A percentile compares a stretch with the other conserved stretches of the same genome.
Conservation (phyloP, 2,329 filamentous ascomycete genomes). For the Exophiala sp. region DNA sequence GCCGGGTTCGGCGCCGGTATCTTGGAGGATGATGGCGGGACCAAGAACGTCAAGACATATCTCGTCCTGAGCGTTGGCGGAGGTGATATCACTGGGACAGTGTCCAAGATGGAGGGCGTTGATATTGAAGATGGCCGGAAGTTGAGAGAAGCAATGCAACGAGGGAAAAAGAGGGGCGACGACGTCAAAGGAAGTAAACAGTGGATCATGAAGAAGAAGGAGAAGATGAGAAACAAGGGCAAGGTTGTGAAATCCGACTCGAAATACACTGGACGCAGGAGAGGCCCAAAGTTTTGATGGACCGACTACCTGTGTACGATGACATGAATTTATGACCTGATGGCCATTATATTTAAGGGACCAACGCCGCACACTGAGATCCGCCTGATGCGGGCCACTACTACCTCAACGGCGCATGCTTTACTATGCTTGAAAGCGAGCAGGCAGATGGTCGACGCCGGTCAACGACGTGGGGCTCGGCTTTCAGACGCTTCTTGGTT, state of each 20-base stretch:
- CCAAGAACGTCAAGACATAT: conserved; percentile 96
- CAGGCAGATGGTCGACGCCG: too few relatives aligned
- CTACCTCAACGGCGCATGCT: too few relatives aligned
- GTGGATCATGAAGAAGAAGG: conserved; percentile 62
- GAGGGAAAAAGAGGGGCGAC: conserved; percentile 45
- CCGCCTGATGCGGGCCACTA: too few relatives aligned
- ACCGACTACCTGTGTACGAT: not conserved
- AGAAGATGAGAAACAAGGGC: conserved; percentile 86
- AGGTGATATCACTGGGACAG: conserved; percentile 84
- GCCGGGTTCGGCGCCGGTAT: conserved; percentile 94
- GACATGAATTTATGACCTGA: not conserved
- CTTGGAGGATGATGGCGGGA: conserved; percentile 89
- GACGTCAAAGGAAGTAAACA: conserved; percentile 48
- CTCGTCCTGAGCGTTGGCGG: conserved; percentile 85
- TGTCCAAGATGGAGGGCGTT: conserved; percentile 81
- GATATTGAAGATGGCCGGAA: conserved; percentile 68
- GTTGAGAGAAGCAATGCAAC: conserved; percentile 38
- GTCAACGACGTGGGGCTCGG: too few relatives aligned
- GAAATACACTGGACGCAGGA: conserved; percentile 89
- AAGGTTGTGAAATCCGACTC: conserved; percentile 88
- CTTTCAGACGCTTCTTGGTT: too few relatives aligned
- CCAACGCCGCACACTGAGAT: not conserved
- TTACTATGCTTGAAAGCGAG: too few relatives aligned
- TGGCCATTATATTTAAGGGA: not conserved
- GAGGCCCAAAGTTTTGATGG: conserved; percentile 66